A percentile compares a stretch with the other conserved stretches of the same genome.
Conservation (phyloP, 2,329 filamentous ascomycete species). For the Ophiostoma novo-ulmi region DNA sequence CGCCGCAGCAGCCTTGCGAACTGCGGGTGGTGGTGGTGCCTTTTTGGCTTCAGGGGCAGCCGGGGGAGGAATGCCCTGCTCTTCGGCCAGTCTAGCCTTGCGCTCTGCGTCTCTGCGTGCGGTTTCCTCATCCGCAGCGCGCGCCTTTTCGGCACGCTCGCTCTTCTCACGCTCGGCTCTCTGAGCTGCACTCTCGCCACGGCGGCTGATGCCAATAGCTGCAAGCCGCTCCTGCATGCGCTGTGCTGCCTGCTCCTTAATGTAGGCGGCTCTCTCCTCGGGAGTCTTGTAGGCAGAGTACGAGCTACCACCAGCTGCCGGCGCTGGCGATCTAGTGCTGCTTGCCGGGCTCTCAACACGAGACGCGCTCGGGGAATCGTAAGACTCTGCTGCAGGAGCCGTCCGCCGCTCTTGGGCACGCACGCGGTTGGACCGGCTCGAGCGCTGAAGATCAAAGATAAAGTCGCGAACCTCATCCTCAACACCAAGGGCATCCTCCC, state of each 20-base stretch:
- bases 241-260: conserved; percentile 93
- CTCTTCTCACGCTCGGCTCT: conserved; percentile 80
- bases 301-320: conserved; percentile 55
- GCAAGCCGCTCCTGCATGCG: conserved; percentile 95
- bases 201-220: conserved; percentile 84
- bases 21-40: conserved; percentile 60
- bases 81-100: conserved; percentile 74
- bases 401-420: conserved; percentile 52
- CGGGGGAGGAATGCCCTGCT: conserved; percentile 61
- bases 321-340: conserved; percentile 45
- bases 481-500: conserved; percentile 93
- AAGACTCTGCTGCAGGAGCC: neutral
- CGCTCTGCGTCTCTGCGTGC: conserved; percentile 80
- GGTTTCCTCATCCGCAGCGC: conserved; percentile 91
- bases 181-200: conserved; percentile 76
- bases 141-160: conserved; percentile 81
- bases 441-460: conserved; percentile 91
- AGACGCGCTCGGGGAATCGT: conserved; percentile 28
- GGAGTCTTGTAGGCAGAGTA: conserved; percentile 84
- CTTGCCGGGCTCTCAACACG: conserved; percentile 23
- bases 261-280: conserved; percentile 90
- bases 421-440: conserved; percentile 70
- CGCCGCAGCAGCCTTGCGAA: conserved; percentile 18
- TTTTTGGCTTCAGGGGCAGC: conserved; percentile 50
- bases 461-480: conserved; percentile 97